Base-by-base conservation (phyloP, 768 basidiomycete species). In the Mrakia blollopis region DNA sequence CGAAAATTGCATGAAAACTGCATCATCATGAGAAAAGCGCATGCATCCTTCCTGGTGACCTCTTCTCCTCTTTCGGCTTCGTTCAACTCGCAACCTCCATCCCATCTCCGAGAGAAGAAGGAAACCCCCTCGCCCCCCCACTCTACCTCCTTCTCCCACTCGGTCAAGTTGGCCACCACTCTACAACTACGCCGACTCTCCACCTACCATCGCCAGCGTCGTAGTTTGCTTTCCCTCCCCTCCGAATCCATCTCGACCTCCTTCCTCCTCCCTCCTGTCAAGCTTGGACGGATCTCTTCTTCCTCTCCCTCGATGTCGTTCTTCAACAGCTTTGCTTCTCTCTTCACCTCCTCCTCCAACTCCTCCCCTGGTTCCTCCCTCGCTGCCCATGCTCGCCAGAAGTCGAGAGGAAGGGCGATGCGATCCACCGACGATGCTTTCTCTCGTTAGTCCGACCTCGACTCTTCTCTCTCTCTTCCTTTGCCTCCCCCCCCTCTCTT, bases 231-330 rank as follows among this genome's bases (percentile, higher is more conserved):
- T 54, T 54, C 57, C 57, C 28, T 57, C 57, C 57, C 25, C 28
- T 18, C 57, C 9, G n/a, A n/a, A n/a, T 9, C 57, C 57, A 57
- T 57, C 57, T 57, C 57, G 57, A 57, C 57, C 57, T 57, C 57
- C 18, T 57, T n/a, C 23, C 57, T n/a, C 57, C 18, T 8, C 57
- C 57, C 7, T 57, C 57, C 57, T 57, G n/a, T 28, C 57, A n/a
- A n/a, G n/a, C n/a, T n/a, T n/a, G n/a, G n/a, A n/a, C n/a, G n/a
- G n/a, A n/a, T n/a, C 5, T 13, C 57, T 28, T 14, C 44, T 13
- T n/a, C 57, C 25, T 28, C n/a, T 57, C 28, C 57, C 57, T n/a
- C 28, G 74, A 75, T 75, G 74, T 37, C 74, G 18, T 57, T 75
- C 74, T 75, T 75, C 54, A 32, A 65, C 44, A 57, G 28, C 50